Conservation (phyloP, 2,329 filamentous ascomycete genomes). For the Davidsoniella virescens region DNA sequence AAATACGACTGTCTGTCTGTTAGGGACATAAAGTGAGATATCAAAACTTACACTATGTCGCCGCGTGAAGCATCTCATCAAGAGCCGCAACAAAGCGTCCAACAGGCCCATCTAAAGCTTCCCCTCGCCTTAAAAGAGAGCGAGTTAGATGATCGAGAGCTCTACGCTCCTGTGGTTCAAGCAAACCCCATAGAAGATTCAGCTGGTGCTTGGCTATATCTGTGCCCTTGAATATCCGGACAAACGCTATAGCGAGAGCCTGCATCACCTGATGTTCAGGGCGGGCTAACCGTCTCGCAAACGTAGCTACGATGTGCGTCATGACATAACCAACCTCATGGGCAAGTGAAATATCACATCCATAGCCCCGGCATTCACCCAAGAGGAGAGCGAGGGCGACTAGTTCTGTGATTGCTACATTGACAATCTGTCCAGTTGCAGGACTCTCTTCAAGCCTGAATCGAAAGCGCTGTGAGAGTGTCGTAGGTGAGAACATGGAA, state of each 20-base stretch:
- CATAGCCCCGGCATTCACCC: conserved; percentile 17
- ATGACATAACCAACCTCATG: conserved; percentile 17
- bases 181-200: conserved; percentile 15
- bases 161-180: conserved; percentile 12
- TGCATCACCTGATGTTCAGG: conserved; percentile 10
- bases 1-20: too few species aligned
- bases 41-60: too few species aligned
- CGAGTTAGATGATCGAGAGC: background rate
- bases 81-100: too few species aligned
- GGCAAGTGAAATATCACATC: conserved; percentile 18
- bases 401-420: conserved; percentile 12
- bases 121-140: too few species aligned
- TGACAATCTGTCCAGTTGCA: background rate
- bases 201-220: conserved; percentile 12
- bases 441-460: conserved; percentile 5
- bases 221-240: conserved; percentile 15
- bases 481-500: background rate
- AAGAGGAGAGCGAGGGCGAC: conserved; percentile 18
- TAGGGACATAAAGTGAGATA: too few species aligned
- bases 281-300: conserved; percentile 12
- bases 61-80: too few species aligned
- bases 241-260: conserved; percentile 16
- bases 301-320: conserved; percentile 15
- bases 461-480: conserved; percentile 1
- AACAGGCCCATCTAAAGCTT: too few species aligned